phyloP scores from a whole-genome alignment of 257 asterid genomes.

The Cinchona pubescens region DNA sequence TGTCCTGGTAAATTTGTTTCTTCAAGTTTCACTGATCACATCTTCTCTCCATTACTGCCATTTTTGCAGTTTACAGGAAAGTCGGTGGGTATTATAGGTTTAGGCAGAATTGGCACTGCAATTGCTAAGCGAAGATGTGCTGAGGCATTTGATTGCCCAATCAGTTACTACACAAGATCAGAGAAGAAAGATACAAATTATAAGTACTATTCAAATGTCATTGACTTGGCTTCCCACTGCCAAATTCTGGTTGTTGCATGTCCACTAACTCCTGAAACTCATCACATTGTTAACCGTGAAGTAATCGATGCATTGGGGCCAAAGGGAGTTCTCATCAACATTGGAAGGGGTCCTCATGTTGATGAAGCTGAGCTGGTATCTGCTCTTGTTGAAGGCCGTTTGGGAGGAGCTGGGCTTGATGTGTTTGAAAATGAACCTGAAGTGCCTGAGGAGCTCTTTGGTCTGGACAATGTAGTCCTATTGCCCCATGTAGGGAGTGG shows the following conservation, averaged over 20 bases:
- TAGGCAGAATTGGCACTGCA: slow-evolving; percentile 82
- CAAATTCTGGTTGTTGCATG: slow-evolving; percentile 78
- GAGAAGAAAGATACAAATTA: slow-evolving; percentile 45
- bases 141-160: slow-evolving; percentile 64
- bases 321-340: slow-evolving; percentile 69
- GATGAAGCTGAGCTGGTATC: slow-evolving; percentile 75
- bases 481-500: slow-evolving; percentile 78
- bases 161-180: slow-evolving; percentile 66
- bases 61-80: slow-evolving; percentile 73
- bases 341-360: slow-evolving; percentile 78
- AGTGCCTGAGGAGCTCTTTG: slow-evolving; percentile 58
- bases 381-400: slow-evolving; percentile 77
- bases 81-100: slow-evolving; percentile 66
- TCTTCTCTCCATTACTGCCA: neutral
- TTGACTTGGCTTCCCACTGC: slow-evolving; percentile 67
- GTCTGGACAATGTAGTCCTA: slow-evolving; percentile 62
- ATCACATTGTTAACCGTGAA: slow-evolving; percentile 58
- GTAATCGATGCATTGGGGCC: slow-evolving; percentile 77
- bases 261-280: slow-evolving; percentile 63
- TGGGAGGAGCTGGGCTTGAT: slow-evolving; percentile 91
- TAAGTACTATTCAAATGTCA: slow-evolving; percentile 44
- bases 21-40: neutral
- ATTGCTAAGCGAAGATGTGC: slow-evolving; percentile 72
- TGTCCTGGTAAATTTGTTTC: neutral
- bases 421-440: slow-evolving; percentile 76